These are phyloP conservation scores for Stephania japonica DNA, from an alignment of 164 flowering plant genomes.

Conservation along the genomic window DNA sequence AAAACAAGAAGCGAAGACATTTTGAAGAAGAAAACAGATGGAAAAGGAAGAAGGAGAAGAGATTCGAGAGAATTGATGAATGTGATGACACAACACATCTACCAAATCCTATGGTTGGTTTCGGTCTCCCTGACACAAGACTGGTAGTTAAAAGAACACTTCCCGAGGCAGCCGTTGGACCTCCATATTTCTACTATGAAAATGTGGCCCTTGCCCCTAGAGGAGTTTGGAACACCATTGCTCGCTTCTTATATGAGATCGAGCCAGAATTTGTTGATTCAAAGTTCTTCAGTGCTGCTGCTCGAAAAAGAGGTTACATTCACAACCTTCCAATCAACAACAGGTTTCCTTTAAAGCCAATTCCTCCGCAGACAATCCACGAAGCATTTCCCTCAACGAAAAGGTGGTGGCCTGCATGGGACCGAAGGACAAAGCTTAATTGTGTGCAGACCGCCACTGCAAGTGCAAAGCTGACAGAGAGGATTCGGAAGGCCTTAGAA, in stretches of 20 bases:
- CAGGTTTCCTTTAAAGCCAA: conserved; percentile 61
- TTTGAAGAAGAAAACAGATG: conserved; percentile 17
- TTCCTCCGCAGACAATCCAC: conserved; percentile 62
- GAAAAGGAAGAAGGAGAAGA: conserved; percentile 28
- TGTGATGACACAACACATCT: conserved; percentile 40
- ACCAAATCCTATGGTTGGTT: conserved; percentile 81
- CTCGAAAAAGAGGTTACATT: conserved; percentile 85
- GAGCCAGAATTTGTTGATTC: conserved; percentile 96
- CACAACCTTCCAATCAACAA: conserved; percentile 77
- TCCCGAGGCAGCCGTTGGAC: conserved; percentile 68
- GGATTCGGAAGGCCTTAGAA: conserved; percentile 60
- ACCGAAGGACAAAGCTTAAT: conserved; percentile 62
- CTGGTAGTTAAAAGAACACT: conserved; percentile 28
- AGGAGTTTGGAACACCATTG: conserved; percentile 82
- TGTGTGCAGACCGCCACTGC: conserved; percentile 68
- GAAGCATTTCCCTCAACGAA: conserved; percentile 73
- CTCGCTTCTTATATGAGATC: conserved; percentile 61
- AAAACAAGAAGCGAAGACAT: conserved; percentile 38
- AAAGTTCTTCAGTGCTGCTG: conserved; percentile 71
- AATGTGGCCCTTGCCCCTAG: conserved; percentile 91
- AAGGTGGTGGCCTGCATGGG: conserved; percentile 98
- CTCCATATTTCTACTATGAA: conserved; percentile 87
- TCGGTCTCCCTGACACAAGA: conserved; percentile 50
- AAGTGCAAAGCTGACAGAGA: conserved; percentile 72
- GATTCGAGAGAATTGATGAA: conserved; percentile 17